Evolutionary conservation across 495 filamentous ascomycete species (phyloP).

Genomic region (Penicillium lagena): DNA sequence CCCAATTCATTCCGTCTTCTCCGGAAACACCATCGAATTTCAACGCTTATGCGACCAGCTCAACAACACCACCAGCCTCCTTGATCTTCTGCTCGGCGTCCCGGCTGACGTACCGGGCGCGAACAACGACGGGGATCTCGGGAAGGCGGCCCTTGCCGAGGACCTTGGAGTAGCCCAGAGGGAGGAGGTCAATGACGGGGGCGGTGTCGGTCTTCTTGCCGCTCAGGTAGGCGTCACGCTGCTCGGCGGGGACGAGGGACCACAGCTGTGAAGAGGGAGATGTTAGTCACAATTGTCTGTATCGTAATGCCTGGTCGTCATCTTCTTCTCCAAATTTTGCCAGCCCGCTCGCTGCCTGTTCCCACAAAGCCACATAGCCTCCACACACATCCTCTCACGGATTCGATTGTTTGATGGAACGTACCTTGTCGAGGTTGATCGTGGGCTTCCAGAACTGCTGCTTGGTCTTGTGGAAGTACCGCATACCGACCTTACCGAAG

Average conservation of each 20-base stretch:
- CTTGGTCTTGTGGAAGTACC: conserved; percentile 84
- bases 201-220: conserved; percentile 71
- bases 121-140: conserved; percentile 77
- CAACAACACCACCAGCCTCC: conserved; percentile 83
- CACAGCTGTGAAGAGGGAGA: conserved; percentile 54
- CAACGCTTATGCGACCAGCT: conserved; percentile 76
- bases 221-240: conserved; percentile 74
- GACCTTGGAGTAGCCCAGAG: conserved; percentile 89
- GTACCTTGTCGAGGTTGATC: conserved; percentile 88
- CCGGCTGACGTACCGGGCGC: conserved; percentile 80
- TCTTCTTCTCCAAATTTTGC: not conserved
- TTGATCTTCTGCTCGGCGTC: conserved; percentile 94
- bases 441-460: conserved; percentile 91
- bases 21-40: conserved; percentile 22
- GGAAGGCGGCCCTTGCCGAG: conserved; percentile 90
- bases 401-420: conserved; percentile 13
- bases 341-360: no score
- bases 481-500: conserved; percentile 98
- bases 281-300: conserved; percentile 6
- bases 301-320: no score
- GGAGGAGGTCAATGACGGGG: conserved; percentile 86
- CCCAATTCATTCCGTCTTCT: conserved; percentile 27
- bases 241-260: conserved; percentile 74
- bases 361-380: not conserved
- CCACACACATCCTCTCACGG: not conserved